Percentiles rank a stretch among this genome's conserved stretches.
These are phyloP conservation scores for Triticum urartu DNA, from an alignment of 176 grass and related monocot species.

Conservation along the genomic window DNA sequence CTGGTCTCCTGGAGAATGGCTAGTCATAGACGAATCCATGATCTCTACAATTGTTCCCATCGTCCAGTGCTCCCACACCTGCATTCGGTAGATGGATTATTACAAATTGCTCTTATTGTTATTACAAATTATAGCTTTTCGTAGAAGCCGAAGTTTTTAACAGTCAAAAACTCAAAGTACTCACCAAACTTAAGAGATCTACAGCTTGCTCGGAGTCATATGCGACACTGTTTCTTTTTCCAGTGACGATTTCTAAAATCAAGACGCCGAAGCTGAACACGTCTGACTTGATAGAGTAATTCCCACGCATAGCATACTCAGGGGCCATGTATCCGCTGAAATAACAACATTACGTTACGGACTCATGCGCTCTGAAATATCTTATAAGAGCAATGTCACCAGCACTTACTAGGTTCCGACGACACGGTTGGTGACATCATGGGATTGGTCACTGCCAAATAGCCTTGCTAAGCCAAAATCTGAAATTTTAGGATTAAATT, in stretches of 20 bases:
- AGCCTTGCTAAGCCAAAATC: conserved; percentile 77
- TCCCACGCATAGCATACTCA: conserved; percentile 63
- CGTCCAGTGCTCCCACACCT: conserved; percentile 76
- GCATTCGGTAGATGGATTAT: not conserved
- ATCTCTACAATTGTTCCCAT: conserved; percentile 41
- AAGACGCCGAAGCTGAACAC: conserved; percentile 74
- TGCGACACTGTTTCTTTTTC: conserved; percentile 48
- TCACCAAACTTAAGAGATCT: conserved; percentile 60
- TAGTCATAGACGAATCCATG: conserved; percentile 41
- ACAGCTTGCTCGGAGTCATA: conserved; percentile 28
- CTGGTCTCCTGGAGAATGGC: conserved; percentile 41
- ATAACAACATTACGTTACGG: not conserved
- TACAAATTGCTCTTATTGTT: not conserved
- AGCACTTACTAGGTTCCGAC: conserved; percentile 74
- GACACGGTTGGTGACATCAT: conserved; percentile 53
- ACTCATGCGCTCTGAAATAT: not conserved
- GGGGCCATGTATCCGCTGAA: conserved; percentile 56
- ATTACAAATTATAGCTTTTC: not conserved
- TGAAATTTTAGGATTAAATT: conserved; percentile 71
- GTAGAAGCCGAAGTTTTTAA: not conserved
- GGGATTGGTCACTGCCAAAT: conserved; percentile 53
- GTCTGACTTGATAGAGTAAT: conserved; percentile 69
- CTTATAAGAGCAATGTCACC: not conserved
- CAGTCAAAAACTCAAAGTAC: not conserved
- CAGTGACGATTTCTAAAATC: conserved; percentile 67